Evolutionary conservation across 2,329 filamentous ascomycete species (phyloP), one percentile per base, ranked within the genome.

Genomic region (Diaporthe sp.): DNA sequence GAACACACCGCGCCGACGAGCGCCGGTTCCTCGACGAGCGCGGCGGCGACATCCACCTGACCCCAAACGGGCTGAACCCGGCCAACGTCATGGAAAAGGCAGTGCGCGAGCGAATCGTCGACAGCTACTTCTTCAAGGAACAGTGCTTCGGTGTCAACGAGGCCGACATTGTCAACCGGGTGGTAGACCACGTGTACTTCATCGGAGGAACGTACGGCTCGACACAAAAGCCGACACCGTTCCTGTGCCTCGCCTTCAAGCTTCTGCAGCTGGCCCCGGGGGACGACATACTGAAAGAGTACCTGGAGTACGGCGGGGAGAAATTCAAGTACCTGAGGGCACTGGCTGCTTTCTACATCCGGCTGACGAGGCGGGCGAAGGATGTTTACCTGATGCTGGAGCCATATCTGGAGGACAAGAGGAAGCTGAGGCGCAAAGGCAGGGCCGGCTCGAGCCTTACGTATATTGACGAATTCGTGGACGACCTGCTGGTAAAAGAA

Each of bases 51-150:
- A 94, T 93, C 61, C 85, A 92, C 49, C 90, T 97, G 31, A 93
- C 97, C 78, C 95, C 91, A 76, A 93, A 96, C 83, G 95, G 95
- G 76, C 93, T 97, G 81, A 98, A 98, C 86, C 96, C 96, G 0
- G 94, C 95, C n/a, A 96, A 94, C 6, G 94, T 98, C 76, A 94
- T 98, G 90, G 96, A 98, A 85, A 98, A 98, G 84, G 94, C 95
- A 55, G 95, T 98, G 79, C 94, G 94, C 82, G 97, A 99, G 85
- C 95, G 97, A 82, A 98, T 99, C 84, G 92, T 96, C 79, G 95
- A 98, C 82, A 95, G 92, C 72, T 97, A 98, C 86, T 99, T 98
- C 87, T 99, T 95, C 94, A 98, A 98, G 85, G 97, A 98, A 86
- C 96, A 98, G 86, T 98, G 97, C 84, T 99, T 98, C 85, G 97